Evolutionary conservation across 2,329 filamentous ascomycete species (phyloP).

Genomic region (Lithohypha guttulata): DNA sequence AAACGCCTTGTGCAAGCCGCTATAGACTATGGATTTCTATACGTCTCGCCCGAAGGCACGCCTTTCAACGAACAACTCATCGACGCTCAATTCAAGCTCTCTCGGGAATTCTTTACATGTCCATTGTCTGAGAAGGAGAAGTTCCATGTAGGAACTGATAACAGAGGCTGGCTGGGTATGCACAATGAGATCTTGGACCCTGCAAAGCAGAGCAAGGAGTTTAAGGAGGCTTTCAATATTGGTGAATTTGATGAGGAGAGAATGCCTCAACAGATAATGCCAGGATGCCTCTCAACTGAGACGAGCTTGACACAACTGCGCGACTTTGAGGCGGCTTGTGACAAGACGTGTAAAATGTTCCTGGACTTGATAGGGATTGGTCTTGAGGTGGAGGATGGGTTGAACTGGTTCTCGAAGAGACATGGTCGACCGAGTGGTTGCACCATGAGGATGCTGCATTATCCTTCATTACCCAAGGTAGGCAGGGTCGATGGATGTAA

Average conservation of each 20-base stretch:
- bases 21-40: constrained; percentile 76
- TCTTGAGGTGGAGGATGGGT: constrained; percentile 44
- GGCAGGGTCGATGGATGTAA: too few relatives aligned
- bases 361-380: constrained; percentile 69
- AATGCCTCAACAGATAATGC: constrained; percentile 67
- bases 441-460: constrained; percentile 62
- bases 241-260: constrained; percentile 56
- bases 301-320: constrained; percentile 51
- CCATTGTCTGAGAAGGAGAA: constrained; percentile 35
- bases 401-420: constrained; percentile 31
- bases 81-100: constrained; percentile 63
- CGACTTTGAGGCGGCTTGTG: constrained; percentile 60
- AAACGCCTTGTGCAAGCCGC: constrained; percentile 67
- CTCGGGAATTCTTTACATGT: constrained; percentile 31
- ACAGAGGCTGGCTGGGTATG: constrained; percentile 82
- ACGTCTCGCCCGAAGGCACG: constrained; percentile 63
- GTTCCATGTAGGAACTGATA: constrained; percentile 65
- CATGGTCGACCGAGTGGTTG: constrained; percentile 47
- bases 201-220: constrained; percentile 70
- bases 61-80: constrained; percentile 59
- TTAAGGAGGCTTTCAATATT: constrained; percentile 95
- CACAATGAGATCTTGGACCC: constrained; percentile 82
- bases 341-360: constrained; percentile 59
- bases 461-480: constrained; percentile 46
- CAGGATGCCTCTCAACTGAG: constrained; percentile 25